Conservation (phyloP, 345 rosid species). For the Rhizophora apiculata region DNA sequence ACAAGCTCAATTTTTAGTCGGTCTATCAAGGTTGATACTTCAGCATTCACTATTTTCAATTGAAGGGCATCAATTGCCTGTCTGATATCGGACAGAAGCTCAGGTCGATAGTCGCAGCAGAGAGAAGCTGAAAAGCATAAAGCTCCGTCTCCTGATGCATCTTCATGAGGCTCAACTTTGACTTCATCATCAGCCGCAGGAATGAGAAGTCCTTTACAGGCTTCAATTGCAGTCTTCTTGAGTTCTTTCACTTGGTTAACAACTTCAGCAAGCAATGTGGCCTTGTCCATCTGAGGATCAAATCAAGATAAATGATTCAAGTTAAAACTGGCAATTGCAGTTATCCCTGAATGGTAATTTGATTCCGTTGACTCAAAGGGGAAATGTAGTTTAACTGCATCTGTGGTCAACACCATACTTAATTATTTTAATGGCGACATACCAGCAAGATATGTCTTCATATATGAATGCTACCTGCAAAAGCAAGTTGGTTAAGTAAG, state of each 20-base stretch:
- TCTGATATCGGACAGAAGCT: slow-evolving; percentile 45
- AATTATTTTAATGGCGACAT: slow-evolving; percentile 12
- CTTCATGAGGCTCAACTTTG: slow-evolving; percentile 37
- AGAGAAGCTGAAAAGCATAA: slow-evolving; percentile 42
- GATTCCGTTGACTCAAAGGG: background rate
- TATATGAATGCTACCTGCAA: slow-evolving; percentile 20
- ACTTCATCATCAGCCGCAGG: slow-evolving; percentile 55
- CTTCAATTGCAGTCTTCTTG: slow-evolving; percentile 42
- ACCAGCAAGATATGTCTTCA: slow-evolving; percentile 27
- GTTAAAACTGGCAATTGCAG: background rate
- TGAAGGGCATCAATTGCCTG: slow-evolving; percentile 46
- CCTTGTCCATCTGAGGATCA: slow-evolving; percentile 61
- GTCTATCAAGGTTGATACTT: slow-evolving; percentile 51
- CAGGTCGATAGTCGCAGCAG: slow-evolving; percentile 54
- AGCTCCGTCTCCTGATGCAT: slow-evolving; percentile 19
- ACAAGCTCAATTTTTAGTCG: slow-evolving; percentile 48
- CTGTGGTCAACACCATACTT: slow-evolving; percentile 3
- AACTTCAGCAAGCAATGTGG: slow-evolving; percentile 66
- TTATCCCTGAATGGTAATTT: background rate
- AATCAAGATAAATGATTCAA: background rate
- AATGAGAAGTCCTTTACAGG: slow-evolving; percentile 43
- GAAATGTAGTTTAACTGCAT: background rate
- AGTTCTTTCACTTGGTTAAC: slow-evolving; percentile 48
- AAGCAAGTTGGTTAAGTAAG: slow-evolving; percentile 20
- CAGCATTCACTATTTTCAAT: slow-evolving; percentile 38